Conservation (phyloP, 805 yeast species). For the Pichia paraexigua region DNA sequence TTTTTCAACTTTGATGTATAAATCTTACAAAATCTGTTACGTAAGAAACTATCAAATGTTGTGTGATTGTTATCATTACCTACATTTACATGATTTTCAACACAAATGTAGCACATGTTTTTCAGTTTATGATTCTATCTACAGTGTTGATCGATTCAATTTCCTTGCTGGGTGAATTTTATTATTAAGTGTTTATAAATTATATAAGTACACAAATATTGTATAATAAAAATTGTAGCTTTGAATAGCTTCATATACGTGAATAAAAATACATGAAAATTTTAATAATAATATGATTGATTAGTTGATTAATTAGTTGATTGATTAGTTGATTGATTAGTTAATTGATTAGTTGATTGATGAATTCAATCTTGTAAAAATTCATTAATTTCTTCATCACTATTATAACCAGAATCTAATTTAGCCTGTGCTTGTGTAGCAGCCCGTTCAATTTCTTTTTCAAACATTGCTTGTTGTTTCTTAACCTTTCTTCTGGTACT, state of each 20-base stretch:
- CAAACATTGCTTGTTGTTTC: constrained; percentile 46
- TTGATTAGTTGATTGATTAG: too few species aligned
- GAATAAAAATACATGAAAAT: too few species aligned
- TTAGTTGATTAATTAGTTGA: too few species aligned
- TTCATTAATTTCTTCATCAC: constrained; percentile 65
- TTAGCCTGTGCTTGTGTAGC: constrained; percentile 28
- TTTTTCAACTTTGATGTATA: neutral
- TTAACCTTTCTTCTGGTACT: constrained; percentile 55
- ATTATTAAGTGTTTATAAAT: too few species aligned
- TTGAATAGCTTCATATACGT: too few species aligned
- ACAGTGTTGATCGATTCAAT: too few species aligned
- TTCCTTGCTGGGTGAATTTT: too few species aligned
- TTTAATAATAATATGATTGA: neutral
- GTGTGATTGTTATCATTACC: neutral
- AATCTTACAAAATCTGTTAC: neutral
- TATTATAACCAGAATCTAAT: constrained; percentile 28
- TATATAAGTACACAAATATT: too few species aligned
- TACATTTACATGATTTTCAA: too few species aligned
- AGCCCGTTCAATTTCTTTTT: constrained; percentile 37
- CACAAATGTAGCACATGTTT: neutral
- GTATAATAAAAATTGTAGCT: too few species aligned
- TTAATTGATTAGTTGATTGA: too few species aligned
- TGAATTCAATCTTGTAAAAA: constrained; percentile 44
- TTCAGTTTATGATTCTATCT: neutral
- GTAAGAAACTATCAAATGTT: neutral